Conservation (phyloP, 352 stramenopile species). For the Globisporangium viniferum region DNA sequence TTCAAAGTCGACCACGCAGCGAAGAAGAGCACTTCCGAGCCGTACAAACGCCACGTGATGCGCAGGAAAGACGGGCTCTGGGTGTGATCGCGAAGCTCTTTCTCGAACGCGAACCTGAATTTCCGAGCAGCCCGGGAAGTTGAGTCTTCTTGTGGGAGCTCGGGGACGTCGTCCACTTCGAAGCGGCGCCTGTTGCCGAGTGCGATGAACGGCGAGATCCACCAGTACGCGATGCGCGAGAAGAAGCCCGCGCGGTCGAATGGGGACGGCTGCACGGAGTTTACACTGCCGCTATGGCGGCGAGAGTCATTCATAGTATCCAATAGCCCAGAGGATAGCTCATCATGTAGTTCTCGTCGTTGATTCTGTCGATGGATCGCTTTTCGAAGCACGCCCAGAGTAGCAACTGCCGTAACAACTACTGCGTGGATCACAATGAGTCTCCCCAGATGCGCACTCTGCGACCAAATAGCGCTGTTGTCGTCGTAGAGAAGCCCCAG, state of each 20-base stretch:
- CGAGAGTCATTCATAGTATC: neutral
- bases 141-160: constrained; percentile 43
- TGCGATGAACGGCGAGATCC: constrained; percentile 63
- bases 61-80: constrained; percentile 48
- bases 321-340: neutral
- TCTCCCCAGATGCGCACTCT: neutral
- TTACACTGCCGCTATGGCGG: neutral
- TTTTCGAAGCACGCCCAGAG: constrained; percentile 16
- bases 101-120: constrained; percentile 45
- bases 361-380: neutral
- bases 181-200: constrained; percentile 51
- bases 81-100: constrained; percentile 20
- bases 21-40: constrained; percentile 51
- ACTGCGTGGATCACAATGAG: neutral
- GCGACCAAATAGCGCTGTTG: neutral
- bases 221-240: constrained; percentile 64
- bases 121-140: constrained; percentile 36
- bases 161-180: constrained; percentile 55
- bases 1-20: constrained; percentile 68
- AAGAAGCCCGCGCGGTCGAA: constrained; percentile 53
- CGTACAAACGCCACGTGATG: constrained; percentile 50
- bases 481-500: constrained; percentile 4
- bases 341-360: neutral
- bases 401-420: neutral
- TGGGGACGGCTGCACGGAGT: constrained; percentile 20